Evolutionary conservation across 75 land plant species (phyloP), one percentile per base, ranked within the genome.

Genomic region (Selaginella tamariscina): DNA sequence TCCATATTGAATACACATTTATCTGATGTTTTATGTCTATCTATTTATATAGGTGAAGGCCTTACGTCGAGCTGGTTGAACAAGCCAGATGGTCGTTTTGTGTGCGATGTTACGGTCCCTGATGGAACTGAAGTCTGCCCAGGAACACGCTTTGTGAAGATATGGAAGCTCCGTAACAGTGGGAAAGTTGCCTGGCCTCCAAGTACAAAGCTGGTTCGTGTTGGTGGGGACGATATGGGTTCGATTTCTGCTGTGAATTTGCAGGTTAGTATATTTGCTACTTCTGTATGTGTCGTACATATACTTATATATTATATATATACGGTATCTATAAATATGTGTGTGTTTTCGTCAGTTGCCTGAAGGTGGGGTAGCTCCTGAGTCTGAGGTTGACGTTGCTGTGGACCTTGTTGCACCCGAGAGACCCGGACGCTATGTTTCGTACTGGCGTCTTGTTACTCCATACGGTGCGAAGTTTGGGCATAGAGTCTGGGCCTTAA

Each of bases 401-500:
- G 87, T 92, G 73, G 90, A 89, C 76, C 85, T 86, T 59, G 68
- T 70, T 29, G 78, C 97, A 8, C 97, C 97, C 44, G 65, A 76
- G 59, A 66, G 60, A 33, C 80, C 86, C 70, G 97, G 97, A 29
- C 84, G 82, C 32, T 89, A 92, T 68, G 70, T 78, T 21, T 89
- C 97, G 20, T 84, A 86, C 64, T 92, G 97, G 97, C 85, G 80
- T 23, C 67, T 92, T 81, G 71, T 76, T 24, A 66, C 87, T 29
- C 95, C 90, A 26, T 65, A 81, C 55, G 97, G 97, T 0, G 80
- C 75, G 13, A 84, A 77, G 63, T 92, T 92, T 79, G 97, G 97
- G 27, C 88, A 89, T 31, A 81, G 85, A 27, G 85, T 92, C 28
- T 92, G 97, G 97, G 97, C 85, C 64, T 71, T 86, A 22, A 89